These are phyloP conservation scores for Euphorbia tirucalli DNA, from an alignment of 345 rosid genomes.

Conservation along the genomic window DNA sequence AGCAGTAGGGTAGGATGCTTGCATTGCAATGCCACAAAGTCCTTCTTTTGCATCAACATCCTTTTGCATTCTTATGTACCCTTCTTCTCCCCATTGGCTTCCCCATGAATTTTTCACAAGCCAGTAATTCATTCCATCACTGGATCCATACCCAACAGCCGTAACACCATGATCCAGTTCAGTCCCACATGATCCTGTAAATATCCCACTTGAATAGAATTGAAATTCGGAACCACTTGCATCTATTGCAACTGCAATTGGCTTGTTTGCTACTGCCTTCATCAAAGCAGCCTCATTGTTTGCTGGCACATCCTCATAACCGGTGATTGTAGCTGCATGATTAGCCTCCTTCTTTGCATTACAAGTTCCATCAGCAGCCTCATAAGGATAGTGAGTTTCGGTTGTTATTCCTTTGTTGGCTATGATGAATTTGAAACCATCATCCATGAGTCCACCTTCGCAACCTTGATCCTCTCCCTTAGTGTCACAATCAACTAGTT, in stretches of 20 bases:
- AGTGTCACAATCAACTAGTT: conserved; percentile 45
- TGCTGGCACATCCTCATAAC: conserved; percentile 25
- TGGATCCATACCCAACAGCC: conserved; percentile 24
- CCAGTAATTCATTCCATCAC: conserved; percentile 27
- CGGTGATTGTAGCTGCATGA: conserved; percentile 11
- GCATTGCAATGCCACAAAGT: conserved; percentile 41
- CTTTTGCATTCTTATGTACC: conserved; percentile 35
- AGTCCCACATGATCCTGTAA: conserved; percentile 10
- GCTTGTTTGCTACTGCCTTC: conserved; percentile 33
- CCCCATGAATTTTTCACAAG: conserved; percentile 47
- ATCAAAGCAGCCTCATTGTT: conserved; percentile 30
- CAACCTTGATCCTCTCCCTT: conserved; percentile 21
- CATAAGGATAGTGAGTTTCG: conserved; percentile 32
- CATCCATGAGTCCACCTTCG: conserved; percentile 39
- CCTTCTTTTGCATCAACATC: conserved; percentile 31
- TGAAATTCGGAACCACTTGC: neutral
- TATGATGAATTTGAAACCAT: conserved; percentile 32
- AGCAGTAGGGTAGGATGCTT: conserved; percentile 34
- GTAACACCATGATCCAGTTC: conserved; percentile 34
- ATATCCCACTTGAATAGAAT: neutral
- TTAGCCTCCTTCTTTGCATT: conserved; percentile 14
- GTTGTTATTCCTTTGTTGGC: conserved; percentile 24
- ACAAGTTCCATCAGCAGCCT: conserved; percentile 31
- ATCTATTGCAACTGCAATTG: neutral
- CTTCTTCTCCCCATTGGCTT: conserved; percentile 34